A percentile compares a stretch with the other conserved stretches of the same genome.
phyloP scores from a whole-genome alignment of 331 rosid genomes.

The Cydonia oblonga region DNA sequence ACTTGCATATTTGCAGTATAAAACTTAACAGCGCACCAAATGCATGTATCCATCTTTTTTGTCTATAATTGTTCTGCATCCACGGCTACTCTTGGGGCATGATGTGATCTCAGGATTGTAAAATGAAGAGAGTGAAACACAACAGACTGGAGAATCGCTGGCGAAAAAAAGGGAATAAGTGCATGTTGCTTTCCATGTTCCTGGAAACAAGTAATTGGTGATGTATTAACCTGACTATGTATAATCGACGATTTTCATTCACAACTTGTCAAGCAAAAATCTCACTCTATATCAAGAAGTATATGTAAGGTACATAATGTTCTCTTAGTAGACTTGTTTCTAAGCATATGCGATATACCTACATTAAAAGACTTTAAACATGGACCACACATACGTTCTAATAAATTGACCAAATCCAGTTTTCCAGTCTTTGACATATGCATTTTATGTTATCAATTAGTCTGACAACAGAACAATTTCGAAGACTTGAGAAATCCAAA shows the following conservation, averaged over 20 bases:
- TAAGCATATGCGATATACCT: too few relatives aligned
- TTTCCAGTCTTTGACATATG: not conserved
- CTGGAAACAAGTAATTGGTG: conserved; percentile 23
- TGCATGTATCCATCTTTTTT: conserved; percentile 23
- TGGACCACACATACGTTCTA: not conserved
- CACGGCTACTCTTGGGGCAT: conserved; percentile 62
- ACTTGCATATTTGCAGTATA: not conserved
- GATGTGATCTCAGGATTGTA: conserved; percentile 59
- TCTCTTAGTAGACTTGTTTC: too few relatives aligned
- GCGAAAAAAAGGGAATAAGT: conserved; percentile 61
- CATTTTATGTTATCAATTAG: not conserved
- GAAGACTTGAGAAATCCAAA: not conserved
- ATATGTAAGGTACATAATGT: too few relatives aligned
- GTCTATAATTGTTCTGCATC: conserved; percentile 42
- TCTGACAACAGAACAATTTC: not conserved
- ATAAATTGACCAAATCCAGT: not conserved
- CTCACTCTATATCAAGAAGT: too few relatives aligned
- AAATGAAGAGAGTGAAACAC: conserved; percentile 73
- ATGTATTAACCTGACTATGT: not conserved
- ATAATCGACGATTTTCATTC: not conserved
- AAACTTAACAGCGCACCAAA: conserved; percentile 31
- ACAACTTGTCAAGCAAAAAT: not conserved
- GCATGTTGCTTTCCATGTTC: conserved; percentile 74
- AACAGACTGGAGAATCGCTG: conserved; percentile 42
- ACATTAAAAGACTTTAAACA: not conserved